phyloP scores from a whole-genome alignment of 306 rosid genomes.

The Ormosia semicastrata region DNA sequence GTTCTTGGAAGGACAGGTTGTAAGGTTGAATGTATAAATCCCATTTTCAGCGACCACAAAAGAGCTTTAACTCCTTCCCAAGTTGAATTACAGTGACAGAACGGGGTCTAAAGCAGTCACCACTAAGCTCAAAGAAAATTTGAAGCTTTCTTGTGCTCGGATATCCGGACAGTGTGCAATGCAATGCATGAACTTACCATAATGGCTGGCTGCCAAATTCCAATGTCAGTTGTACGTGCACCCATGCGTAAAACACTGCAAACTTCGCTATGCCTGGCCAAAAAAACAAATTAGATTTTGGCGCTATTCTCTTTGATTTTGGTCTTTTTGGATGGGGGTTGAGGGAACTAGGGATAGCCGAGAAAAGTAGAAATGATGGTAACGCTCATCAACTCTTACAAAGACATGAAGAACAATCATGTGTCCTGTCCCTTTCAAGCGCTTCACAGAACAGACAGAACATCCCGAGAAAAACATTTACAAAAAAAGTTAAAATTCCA shows the following conservation, averaged over 20 bases:
- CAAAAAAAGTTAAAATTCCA: not conserved
- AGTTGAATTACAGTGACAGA: slow-evolving; percentile 43
- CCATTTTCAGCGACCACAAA: slow-evolving; percentile 40
- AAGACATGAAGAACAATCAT: slow-evolving; percentile 51
- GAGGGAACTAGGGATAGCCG: slow-evolving; percentile 1
- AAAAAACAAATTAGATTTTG: not conserved
- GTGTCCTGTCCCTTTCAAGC: slow-evolving; percentile 34
- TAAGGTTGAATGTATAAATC: slow-evolving; percentile 23
- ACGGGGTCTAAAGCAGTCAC: slow-evolving; percentile 24
- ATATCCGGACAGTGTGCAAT: slow-evolving; percentile 28
- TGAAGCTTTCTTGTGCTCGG: slow-evolving; percentile 29
- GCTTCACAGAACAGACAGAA: not conserved
- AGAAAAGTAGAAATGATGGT: slow-evolving; percentile 2
- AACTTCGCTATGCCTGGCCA: not conserved
- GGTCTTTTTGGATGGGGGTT: slow-evolving; percentile 1
- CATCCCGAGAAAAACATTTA: not conserved
- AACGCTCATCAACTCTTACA: slow-evolving; percentile 6
- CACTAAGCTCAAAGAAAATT: slow-evolving; percentile 29
- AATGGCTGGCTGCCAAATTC: slow-evolving; percentile 31
- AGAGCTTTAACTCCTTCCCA: slow-evolving; percentile 49
- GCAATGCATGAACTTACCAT: slow-evolving; percentile 28
- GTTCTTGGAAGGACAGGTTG: slow-evolving; percentile 22
- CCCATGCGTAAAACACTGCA: not conserved
- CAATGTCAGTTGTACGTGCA: slow-evolving; percentile 42
- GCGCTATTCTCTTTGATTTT: slow-evolving; percentile 12